Conservation (phyloP, 306 rosid species). For the Lathyrus tuberosus region DNA sequence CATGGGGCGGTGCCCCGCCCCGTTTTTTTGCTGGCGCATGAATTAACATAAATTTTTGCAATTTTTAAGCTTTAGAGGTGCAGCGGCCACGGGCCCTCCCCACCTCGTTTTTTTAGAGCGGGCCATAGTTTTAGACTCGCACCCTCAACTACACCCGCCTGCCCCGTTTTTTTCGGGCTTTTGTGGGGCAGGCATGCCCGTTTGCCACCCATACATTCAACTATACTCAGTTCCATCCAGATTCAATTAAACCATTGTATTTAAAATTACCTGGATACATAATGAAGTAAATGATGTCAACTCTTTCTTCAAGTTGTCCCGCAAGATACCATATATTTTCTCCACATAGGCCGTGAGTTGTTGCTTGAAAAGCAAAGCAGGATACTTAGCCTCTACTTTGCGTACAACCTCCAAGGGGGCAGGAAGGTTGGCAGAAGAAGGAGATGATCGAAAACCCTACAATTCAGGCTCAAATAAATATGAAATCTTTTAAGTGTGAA, state of each 20-base stretch:
- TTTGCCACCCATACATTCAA: background rate
- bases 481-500: background rate
- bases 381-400: constrained; percentile 96
- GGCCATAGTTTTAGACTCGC: too few species aligned
- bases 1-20: too few species aligned
- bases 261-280: constrained; percentile 84
- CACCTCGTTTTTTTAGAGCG: too few species aligned
- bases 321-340: constrained; percentile 94
- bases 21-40: too few species aligned
- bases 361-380: constrained; percentile 99
- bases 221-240: constrained; percentile 30
- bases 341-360: constrained; percentile 99
- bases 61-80: too few species aligned
- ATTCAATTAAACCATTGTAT: constrained; percentile 22
- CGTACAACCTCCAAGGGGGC: constrained; percentile 70
- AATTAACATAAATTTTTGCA: too few species aligned
- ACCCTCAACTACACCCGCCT: too few species aligned
- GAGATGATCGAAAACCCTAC: constrained; percentile 96
- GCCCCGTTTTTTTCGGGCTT: too few species aligned
- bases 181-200: too few species aligned
- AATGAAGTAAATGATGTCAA: constrained; percentile 68
- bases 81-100: too few species aligned
- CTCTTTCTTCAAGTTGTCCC: constrained; percentile 98
- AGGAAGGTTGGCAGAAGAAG: constrained; percentile 81
- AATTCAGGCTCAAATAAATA: constrained; percentile 43